Percentiles rank a stretch among this genome's conserved stretches.
Conservation (phyloP, 768 basidiomycete species). For the Brasilioporus rufonigricans region DNA sequence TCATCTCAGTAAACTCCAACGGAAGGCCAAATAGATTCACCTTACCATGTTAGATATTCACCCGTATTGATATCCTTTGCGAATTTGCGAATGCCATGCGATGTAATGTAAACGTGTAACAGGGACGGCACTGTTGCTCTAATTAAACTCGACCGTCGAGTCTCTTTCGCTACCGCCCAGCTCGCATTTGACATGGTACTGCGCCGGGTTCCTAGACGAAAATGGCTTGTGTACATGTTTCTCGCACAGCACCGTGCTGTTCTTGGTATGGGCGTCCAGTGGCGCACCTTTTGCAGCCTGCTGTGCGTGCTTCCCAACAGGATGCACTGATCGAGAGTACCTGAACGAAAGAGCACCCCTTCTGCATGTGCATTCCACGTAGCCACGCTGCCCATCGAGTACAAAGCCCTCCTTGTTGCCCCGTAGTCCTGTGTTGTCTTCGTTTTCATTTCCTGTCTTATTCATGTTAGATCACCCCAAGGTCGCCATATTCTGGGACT, state of each 20-base stretch:
- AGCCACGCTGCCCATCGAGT: constrained; percentile 9
- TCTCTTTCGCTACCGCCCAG: no score
- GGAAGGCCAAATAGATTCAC: constrained; percentile 61
- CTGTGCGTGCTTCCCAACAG: constrained; percentile 12
- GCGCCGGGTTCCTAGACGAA: constrained; percentile 2
- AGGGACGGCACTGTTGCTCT: no score
- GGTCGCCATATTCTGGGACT: constrained; percentile 45
- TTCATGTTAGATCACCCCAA: constrained; percentile 35
- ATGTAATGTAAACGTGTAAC: constrained; percentile 18
- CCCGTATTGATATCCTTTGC: no score
- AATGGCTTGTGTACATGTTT: constrained; percentile 1
- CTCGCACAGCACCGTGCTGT: constrained; percentile 22
- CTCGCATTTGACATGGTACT: no score
- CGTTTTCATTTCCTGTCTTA: no score
- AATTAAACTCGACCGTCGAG: constrained; percentile 3
- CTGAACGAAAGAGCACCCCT: no score
- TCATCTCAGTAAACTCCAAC: constrained; percentile 78
- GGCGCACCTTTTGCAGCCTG: constrained; percentile 17
- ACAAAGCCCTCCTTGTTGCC: constrained; percentile 19
- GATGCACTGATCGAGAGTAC: no score
- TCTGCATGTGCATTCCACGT: constrained; percentile 15
- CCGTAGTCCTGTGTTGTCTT: constrained; percentile 7
- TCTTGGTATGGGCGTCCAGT: constrained; percentile 17
- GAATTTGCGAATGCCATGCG: no score
- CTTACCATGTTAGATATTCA: constrained; percentile 17